Conservation (phyloP, 176 grass and related monocot genomes). For the Carex pumila region DNA sequence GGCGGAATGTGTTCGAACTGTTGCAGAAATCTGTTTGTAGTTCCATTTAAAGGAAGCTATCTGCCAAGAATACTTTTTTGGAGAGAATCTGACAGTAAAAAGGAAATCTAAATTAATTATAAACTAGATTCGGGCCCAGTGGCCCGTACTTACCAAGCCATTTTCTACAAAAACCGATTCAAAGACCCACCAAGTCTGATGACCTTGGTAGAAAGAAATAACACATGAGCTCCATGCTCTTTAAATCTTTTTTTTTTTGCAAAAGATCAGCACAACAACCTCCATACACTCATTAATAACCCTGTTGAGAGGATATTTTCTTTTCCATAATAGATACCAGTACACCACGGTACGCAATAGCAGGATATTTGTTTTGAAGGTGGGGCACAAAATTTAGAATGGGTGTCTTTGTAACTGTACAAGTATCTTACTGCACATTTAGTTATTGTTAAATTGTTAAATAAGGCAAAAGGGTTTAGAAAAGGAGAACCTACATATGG, state of each 20-base stretch:
- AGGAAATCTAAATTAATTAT: not conserved
- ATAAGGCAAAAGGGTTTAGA: not conserved
- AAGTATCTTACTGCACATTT: not conserved
- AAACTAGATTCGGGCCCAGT: not conserved
- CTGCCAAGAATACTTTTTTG: not conserved
- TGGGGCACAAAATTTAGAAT: not conserved
- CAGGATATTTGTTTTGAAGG: not conserved
- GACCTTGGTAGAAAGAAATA: not conserved
- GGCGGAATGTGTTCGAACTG: not conserved
- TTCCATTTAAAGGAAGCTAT: not conserved
- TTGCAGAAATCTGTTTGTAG: not conserved
- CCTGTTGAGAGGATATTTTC: not conserved
- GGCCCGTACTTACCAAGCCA: not conserved
- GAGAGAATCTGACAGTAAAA: not conserved
- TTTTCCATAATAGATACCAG: not conserved
- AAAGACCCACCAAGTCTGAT: not conserved
- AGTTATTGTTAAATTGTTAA: not conserved
- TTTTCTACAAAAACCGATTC: not conserved
- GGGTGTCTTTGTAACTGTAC: not conserved
- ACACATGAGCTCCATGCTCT: not conserved
- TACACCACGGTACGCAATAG: no score
- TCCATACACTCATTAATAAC: not conserved
- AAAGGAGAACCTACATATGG: conserved; percentile 48
- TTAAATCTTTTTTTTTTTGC: not conserved
- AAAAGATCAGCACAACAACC: not conserved